Evolutionary conservation across 2,329 filamentous ascomycete genomes (phyloP).

Genomic region (Beauveria brongniartii): DNA sequence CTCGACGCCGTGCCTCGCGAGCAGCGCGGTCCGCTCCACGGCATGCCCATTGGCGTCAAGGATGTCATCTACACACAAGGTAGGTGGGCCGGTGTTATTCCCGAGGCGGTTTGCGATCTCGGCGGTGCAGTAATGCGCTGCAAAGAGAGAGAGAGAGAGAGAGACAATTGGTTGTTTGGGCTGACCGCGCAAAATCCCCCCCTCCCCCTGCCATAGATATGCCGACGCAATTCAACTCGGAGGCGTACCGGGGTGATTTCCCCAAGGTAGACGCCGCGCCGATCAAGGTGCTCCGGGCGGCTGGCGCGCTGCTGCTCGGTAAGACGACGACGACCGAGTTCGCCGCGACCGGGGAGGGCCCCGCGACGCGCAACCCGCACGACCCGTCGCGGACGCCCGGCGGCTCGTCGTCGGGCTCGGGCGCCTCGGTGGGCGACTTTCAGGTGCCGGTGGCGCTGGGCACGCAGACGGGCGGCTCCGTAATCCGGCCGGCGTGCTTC

Average conservation of each 20-base stretch:
- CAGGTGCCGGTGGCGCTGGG: conserved; percentile 54
- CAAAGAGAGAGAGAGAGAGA: too few species aligned
- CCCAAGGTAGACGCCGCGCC: conserved; percentile 17
- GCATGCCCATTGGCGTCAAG: conserved; percentile 50
- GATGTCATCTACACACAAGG: conserved; percentile 52
- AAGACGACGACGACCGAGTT: conserved; percentile 55
- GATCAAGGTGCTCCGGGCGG: conserved; percentile 12
- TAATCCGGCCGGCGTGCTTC: conserved; percentile 55
- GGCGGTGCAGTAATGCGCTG: neutral
- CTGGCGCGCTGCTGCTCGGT: conserved; percentile 9
- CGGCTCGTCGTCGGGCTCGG: conserved; percentile 60
- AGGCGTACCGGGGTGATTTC: conserved; percentile 37
- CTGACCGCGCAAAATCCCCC: neutral
- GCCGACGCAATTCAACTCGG: conserved; percentile 49
- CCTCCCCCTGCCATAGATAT: conserved; percentile 31
- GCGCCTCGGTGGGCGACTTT: conserved; percentile 56
- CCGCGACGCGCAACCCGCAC: conserved; percentile 54
- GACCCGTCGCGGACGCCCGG: conserved; percentile 57
- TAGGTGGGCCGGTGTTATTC: conserved; percentile 13
- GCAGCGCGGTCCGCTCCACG: conserved; percentile 47
- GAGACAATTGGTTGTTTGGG: too few species aligned
- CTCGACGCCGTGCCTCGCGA: conserved; percentile 41
- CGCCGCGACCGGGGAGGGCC: conserved; percentile 45
- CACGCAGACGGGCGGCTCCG: conserved; percentile 59
- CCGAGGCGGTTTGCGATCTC: neutral